A percentile compares a stretch with the other conserved stretches of the same genome.
Conservation (phyloP, 805 yeast genomes). For the Yarrowia hollandica region DNA sequence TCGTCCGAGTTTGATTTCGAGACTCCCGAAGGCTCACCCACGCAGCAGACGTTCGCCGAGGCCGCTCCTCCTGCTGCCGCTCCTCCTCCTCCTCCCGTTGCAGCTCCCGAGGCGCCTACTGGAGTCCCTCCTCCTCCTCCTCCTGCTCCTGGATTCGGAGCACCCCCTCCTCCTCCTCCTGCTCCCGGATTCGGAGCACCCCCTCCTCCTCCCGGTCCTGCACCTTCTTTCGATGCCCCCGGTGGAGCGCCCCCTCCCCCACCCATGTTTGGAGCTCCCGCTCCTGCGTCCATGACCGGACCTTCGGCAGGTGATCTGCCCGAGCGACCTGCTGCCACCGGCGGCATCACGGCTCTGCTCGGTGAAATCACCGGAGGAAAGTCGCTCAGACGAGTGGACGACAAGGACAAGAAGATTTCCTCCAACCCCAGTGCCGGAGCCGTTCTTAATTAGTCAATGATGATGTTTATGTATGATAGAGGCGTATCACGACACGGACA, state of each 20-base stretch:
- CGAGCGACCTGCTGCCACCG: constrained; percentile 34
- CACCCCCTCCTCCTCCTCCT: constrained; percentile 43
- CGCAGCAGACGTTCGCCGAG: constrained; percentile 33
- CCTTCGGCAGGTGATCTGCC: constrained; percentile 35
- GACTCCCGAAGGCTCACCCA: constrained; percentile 34
- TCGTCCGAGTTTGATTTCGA: constrained; percentile 27
- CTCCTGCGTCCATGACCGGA: constrained; percentile 39
- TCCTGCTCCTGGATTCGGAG: constrained; percentile 36
- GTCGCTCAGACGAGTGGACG: constrained; percentile 39
- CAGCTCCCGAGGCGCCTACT: constrained; percentile 26
- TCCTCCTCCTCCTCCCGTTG: constrained; percentile 40
- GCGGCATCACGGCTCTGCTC: constrained; percentile 38
- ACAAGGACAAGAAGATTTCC: constrained; percentile 37
- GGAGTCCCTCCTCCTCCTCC: constrained; percentile 21
- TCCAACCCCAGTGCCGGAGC: constrained; percentile 28
- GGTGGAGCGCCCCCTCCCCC: constrained; percentile 43
- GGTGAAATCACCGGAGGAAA: constrained; percentile 43
- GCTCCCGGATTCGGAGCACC: constrained; percentile 38
- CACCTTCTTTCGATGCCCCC: constrained; percentile 44
- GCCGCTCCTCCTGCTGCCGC: constrained; percentile 44
- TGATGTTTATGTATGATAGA: too few species aligned
- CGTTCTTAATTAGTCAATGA: not conserved
- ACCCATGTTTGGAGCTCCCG: constrained; percentile 43
- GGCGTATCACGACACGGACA: too few species aligned
- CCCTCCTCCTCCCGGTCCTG: constrained; percentile 46